These are phyloP conservation scores for Periglandula ipomoeae DNA, from an alignment of 2,329 filamentous ascomycete species.

Conservation along the genomic window DNA sequence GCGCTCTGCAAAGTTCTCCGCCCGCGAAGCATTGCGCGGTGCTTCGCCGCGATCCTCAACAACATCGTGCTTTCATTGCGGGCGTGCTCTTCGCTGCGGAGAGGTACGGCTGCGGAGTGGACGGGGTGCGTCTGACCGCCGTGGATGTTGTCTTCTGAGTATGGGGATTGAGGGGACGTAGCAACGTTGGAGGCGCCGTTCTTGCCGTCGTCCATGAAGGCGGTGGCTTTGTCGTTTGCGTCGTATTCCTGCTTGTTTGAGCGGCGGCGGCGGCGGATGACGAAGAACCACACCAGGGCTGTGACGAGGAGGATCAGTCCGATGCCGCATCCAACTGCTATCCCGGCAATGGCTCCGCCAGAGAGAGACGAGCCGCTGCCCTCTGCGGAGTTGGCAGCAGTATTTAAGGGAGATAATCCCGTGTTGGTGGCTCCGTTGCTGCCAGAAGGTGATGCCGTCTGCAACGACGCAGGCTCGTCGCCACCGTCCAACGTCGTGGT, in stretches of 20 bases:
- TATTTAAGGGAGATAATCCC: neutral
- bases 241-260: conserved; percentile 13
- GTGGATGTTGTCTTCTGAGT: conserved; percentile 30
- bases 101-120: neutral
- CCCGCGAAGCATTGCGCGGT: conserved; percentile 17
- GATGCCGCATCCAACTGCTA: conserved; percentile 32
- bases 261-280: conserved; percentile 29
- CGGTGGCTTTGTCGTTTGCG: conserved; percentile 19
- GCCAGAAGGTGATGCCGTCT: neutral
- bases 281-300: conserved; percentile 32
- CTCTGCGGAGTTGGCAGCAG: neutral
- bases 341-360: conserved; percentile 37
- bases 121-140: neutral
- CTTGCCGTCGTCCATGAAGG: conserved; percentile 40
- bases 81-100: neutral
- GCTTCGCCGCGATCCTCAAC: neutral
- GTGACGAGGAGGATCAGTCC: conserved; percentile 30
- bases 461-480: neutral
- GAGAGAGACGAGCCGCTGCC: conserved; percentile 19
- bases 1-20: conserved; percentile 46
- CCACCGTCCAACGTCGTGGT: neutral
- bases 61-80: neutral
- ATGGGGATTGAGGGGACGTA: conserved; percentile 33
- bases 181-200: conserved; percentile 23
- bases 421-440: neutral